These are phyloP conservation scores for Pythium utonaiense DNA, from an alignment of 352 stramenopile genomes.

Conservation along the genomic window DNA sequence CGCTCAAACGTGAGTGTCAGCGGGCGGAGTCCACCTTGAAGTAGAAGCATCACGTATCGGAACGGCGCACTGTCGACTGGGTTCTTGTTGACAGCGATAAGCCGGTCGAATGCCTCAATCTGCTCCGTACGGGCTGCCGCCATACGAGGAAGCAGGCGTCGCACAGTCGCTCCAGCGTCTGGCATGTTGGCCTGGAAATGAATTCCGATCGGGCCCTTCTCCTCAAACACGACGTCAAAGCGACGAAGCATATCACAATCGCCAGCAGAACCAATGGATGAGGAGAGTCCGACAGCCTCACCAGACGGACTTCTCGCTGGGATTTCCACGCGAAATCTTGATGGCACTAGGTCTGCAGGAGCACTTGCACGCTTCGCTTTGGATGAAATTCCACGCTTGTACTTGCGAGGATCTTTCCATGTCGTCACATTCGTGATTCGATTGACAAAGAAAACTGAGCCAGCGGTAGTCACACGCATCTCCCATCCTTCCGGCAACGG, in stretches of 20 bases:
- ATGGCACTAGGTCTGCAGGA: background rate
- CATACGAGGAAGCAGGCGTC: slow-evolving; percentile 54
- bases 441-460: slow-evolving; percentile 79
- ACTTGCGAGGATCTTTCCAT: slow-evolving; percentile 63
- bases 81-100: slow-evolving; percentile 80
- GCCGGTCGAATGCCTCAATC: slow-evolving; percentile 56
- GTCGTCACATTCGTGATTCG: slow-evolving; percentile 68
- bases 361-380: slow-evolving; percentile 8
- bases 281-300: background rate
- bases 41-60: slow-evolving; percentile 73
- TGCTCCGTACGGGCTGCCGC: slow-evolving; percentile 40
- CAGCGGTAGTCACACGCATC: slow-evolving; percentile 69
- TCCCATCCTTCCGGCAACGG: slow-evolving; percentile 72
- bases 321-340: slow-evolving; percentile 5
- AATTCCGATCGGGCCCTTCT: slow-evolving; percentile 70
- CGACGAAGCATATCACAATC: slow-evolving; percentile 17
- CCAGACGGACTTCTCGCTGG: slow-evolving; percentile 5
- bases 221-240: slow-evolving; percentile 75
- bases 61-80: slow-evolving; percentile 65
- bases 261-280: background rate
- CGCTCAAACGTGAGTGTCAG: slow-evolving; percentile 77
- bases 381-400: slow-evolving; percentile 3
- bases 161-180: slow-evolving; percentile 60
- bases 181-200: slow-evolving; percentile 78
- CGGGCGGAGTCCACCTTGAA: slow-evolving; percentile 74